Percentiles rank a stretch among this genome's conserved stretches.
Evolutionary conservation across 352 stramenopile species (phyloP).

Genomic region (Elongisporangium undulatum): DNA sequence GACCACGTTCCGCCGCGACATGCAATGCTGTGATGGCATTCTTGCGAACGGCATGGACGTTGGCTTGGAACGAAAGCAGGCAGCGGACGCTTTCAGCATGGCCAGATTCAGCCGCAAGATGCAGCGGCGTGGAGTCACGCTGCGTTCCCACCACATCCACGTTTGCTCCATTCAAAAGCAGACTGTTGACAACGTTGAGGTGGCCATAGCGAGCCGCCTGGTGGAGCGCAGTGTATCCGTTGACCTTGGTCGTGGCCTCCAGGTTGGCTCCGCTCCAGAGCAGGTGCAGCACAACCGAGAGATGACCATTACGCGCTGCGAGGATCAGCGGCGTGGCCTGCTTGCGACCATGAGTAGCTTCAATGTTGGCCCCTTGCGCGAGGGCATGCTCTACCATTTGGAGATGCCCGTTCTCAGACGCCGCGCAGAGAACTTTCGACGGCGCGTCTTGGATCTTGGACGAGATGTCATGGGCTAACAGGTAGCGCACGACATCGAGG

Average conservation of each 20-base stretch:
- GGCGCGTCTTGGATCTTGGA: conserved; percentile 30
- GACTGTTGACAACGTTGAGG: conserved; percentile 47
- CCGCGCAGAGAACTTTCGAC: conserved; percentile 36
- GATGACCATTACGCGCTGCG: conserved; percentile 36
- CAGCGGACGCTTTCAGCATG: conserved; percentile 48
- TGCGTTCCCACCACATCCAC: conserved; percentile 36
- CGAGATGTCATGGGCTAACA: conserved; percentile 26
- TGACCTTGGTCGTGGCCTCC: conserved; percentile 27
- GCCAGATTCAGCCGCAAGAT: conserved; percentile 43
- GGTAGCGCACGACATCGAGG: conserved; percentile 37
- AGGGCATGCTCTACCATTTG: conserved; percentile 50
- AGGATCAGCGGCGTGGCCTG: conserved; percentile 41
- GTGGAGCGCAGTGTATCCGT: conserved; percentile 45
- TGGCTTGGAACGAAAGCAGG: conserved; percentile 45
- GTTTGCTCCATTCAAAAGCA: conserved; percentile 46
- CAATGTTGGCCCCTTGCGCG: conserved; percentile 30
- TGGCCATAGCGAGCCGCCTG: conserved; percentile 50
- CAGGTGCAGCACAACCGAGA: conserved; percentile 43
- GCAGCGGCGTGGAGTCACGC: conserved; percentile 25
- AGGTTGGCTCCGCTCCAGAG: conserved; percentile 40
- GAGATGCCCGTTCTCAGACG: conserved; percentile 39
- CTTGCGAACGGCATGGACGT: conserved; percentile 25
- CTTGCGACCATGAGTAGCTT: conserved; percentile 26
- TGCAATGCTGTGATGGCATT: conserved; percentile 45
- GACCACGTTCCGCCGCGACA: conserved; percentile 47